These are phyloP conservation scores for Annulohypoxylon truncatum DNA, from an alignment of 2,329 filamentous ascomycete genomes.

Conservation along the genomic window DNA sequence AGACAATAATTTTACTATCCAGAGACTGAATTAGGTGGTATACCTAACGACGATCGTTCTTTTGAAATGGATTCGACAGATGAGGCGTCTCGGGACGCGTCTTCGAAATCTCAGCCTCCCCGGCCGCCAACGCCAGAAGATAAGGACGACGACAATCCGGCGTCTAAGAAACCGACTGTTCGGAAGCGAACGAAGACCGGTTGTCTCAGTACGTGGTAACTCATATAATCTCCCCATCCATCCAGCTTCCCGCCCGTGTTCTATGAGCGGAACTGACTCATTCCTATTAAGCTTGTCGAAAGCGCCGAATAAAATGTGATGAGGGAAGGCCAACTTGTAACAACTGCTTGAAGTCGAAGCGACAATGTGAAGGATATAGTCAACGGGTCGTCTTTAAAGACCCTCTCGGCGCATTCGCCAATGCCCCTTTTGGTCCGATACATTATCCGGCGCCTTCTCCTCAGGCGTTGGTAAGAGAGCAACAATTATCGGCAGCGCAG, in stretches of 20 bases:
- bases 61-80: conserved; percentile 49
- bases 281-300: conserved; percentile 78
- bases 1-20: conserved; percentile 22
- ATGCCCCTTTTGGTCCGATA: conserved; percentile 59
- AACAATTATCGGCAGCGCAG: conserved; percentile 57
- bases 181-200: conserved; percentile 90
- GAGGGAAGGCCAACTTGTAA: conserved; percentile 85
- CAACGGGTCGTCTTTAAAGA: conserved; percentile 85
- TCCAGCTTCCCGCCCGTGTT: conserved; percentile 9
- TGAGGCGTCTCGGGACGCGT: conserved; percentile 38
- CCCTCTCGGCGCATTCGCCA: conserved; percentile 69
- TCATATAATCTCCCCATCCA: conserved; percentile 19
- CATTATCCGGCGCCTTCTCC: conserved; percentile 60
- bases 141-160: conserved; percentile 55
- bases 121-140: conserved; percentile 50
- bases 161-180: conserved; percentile 59
- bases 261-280: conserved; percentile 35
- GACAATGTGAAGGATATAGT: conserved; percentile 85
- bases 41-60: conserved; percentile 16
- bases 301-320: conserved; percentile 95
- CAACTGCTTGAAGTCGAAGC: conserved; percentile 89
- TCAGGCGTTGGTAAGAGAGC: conserved; percentile 57
- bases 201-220: conserved; percentile 79
- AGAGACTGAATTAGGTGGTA: conserved; percentile 16
- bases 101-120: conserved; percentile 47